Evolutionary conservation across 129 eudicot species (phyloP).

Genomic region (Erigeron canadensis): DNA sequence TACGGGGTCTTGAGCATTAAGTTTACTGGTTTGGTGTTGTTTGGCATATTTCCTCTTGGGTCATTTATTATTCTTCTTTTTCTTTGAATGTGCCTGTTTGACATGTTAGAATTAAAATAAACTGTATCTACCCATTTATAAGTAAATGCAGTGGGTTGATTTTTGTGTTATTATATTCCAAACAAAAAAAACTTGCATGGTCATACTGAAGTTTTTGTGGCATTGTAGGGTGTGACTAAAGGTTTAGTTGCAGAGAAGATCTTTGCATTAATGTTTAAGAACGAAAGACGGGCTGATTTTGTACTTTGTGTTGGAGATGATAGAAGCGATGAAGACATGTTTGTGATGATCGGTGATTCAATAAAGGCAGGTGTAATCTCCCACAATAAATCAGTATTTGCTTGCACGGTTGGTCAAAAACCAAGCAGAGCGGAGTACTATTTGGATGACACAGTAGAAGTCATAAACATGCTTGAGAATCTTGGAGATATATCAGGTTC

Average conservation of each 20-base stretch:
- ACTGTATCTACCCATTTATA: no score
- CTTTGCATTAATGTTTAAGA: slow-evolving; percentile 44
- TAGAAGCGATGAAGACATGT: slow-evolving; percentile 74
- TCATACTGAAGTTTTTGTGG: neutral
- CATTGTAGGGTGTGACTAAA: slow-evolving; percentile 59
- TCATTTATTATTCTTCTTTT: no score
- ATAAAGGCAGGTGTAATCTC: slow-evolving; percentile 39
- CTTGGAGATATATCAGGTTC: slow-evolving; percentile 48
- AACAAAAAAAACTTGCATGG: neutral
- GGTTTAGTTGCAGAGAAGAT: slow-evolving; percentile 63
- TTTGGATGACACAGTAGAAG: slow-evolving; percentile 64
- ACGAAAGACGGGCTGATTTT: slow-evolving; percentile 51
- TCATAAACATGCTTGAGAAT: slow-evolving; percentile 52
- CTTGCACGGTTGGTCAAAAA: slow-evolving; percentile 65
- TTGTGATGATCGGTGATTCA: slow-evolving; percentile 58
- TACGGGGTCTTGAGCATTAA: no score
- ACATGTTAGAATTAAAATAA: no score
- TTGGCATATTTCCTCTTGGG: no score
- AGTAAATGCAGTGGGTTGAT: neutral
- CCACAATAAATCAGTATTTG: slow-evolving; percentile 45
- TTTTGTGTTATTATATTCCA: neutral
- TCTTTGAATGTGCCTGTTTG: no score
- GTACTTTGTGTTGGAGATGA: slow-evolving; percentile 77
- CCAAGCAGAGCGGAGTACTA: slow-evolving; percentile 65
- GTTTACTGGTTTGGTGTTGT: no score